Evolutionary conservation across 2,329 filamentous ascomycete genomes (phyloP).

Genomic region (Trichoderma breve): DNA sequence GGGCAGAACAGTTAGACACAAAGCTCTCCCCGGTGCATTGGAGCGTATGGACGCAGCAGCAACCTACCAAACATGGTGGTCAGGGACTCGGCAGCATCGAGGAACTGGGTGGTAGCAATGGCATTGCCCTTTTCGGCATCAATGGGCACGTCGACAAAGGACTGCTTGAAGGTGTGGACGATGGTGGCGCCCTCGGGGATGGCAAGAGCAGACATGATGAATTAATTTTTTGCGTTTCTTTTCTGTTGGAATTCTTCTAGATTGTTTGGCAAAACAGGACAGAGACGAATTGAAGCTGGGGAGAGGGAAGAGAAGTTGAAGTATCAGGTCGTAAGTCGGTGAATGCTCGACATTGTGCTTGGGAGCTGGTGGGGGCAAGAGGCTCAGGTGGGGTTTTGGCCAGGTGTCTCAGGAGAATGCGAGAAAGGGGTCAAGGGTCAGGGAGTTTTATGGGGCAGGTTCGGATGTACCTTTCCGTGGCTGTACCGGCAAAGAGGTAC

Average conservation of each 20-base stretch:
- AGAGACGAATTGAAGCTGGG: not conserved
- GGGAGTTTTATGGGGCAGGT: not conserved
- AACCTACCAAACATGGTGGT: conserved; percentile 78
- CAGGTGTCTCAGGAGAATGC: not conserved
- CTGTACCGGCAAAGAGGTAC: not conserved
- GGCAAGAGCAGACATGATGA: conserved; percentile 49
- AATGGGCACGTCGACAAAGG: conserved; percentile 80
- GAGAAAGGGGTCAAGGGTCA: conserved; percentile 8
- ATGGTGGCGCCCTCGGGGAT: conserved; percentile 71
- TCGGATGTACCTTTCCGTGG: not conserved
- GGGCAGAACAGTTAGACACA: not conserved
- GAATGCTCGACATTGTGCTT: conserved; percentile 9
- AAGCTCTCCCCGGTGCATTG: not conserved
- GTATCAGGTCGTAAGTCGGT: conserved; percentile 13
- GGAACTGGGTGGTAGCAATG: conserved; percentile 80
- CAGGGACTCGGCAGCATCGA: conserved; percentile 85
- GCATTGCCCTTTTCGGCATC: conserved; percentile 71
- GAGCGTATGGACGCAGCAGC: not conserved
- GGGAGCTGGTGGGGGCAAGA: conserved; percentile 15
- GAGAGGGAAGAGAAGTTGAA: not conserved
- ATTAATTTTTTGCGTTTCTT: not conserved
- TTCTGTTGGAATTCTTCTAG: not conserved
- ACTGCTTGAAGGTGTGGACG: conserved; percentile 80
- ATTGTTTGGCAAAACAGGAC: not conserved
- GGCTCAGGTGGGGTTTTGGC: conserved; percentile 14